These are phyloP conservation scores for Nitzschia sp. DNA, from an alignment of 108 stramenopile species.

Conservation along the genomic window DNA sequence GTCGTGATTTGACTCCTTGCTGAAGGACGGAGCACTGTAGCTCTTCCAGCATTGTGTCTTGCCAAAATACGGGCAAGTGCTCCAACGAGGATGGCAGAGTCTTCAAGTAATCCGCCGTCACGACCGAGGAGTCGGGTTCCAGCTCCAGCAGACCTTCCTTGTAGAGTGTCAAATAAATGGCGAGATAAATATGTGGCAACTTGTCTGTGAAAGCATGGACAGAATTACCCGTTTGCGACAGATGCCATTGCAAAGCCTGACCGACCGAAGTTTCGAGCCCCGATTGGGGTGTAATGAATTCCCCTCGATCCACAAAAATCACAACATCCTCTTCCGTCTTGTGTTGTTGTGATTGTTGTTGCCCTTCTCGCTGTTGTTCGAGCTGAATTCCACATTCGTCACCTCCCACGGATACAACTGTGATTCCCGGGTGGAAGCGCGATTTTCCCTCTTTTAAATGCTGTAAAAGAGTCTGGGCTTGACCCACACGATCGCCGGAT, in stretches of 20 bases:
- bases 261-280: not conserved
- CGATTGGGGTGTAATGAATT: not conserved
- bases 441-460: not conserved
- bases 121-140: not conserved
- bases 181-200: not conserved
- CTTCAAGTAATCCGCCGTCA: not conserved
- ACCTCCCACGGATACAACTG: not conserved
- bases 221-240: not conserved
- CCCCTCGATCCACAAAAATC: slow-evolving; percentile 1
- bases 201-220: not conserved
- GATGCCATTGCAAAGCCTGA: not conserved
- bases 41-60: not conserved
- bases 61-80: not conserved
- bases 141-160: not conserved
- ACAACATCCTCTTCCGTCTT: not conserved
- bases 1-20: not conserved
- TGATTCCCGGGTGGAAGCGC: not conserved
- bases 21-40: not conserved
- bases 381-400: slow-evolving; percentile 3
- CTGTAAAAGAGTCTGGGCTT: not conserved
- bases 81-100: not conserved
- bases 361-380: not conserved
- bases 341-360: not conserved
- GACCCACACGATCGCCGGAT: not conserved
- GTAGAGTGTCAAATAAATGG: not conserved